Conservation (phyloP, 2,329 filamentous ascomycete genomes). For the Scedosporium dehoogii region DNA sequence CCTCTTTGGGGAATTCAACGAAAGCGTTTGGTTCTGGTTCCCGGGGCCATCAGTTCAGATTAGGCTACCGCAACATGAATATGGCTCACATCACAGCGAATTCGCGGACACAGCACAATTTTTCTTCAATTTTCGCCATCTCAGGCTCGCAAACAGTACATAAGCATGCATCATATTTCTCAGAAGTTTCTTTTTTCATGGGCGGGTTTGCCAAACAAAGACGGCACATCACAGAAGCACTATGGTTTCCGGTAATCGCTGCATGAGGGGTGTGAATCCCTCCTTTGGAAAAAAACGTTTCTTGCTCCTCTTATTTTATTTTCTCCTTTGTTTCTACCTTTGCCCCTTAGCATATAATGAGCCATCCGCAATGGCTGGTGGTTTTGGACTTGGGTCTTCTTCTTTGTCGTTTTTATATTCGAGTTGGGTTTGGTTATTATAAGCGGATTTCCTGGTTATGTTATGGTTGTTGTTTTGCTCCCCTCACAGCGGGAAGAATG, state of each 20-base stretch:
- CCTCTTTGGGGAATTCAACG: too few species aligned
- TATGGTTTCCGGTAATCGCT: background rate
- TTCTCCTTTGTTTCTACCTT: background rate
- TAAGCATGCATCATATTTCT: background rate
- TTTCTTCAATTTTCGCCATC: slow-evolving; percentile 1
- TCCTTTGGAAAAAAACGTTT: background rate
- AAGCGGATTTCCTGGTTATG: background rate
- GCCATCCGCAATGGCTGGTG: background rate
- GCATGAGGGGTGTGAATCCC: background rate
- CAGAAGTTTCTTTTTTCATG: too few species aligned
- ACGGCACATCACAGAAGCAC: background rate
- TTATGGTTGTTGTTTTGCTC: background rate
- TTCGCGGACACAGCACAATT: background rate
- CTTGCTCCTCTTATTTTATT: background rate
- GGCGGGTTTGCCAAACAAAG: too few species aligned
- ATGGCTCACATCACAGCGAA: background rate
- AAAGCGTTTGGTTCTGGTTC: too few species aligned
- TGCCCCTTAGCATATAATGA: background rate
- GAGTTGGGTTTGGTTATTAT: background rate
- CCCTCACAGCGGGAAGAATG: background rate
- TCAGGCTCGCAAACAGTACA: slow-evolving; percentile 8
- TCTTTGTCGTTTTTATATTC: background rate
- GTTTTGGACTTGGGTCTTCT: background rate
- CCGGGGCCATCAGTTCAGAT: too few species aligned
- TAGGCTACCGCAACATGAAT: background rate